Base-by-base conservation (phyloP, 1,284 basidiomycete genomes). In the Ceratobasidium papillatum region DNA sequence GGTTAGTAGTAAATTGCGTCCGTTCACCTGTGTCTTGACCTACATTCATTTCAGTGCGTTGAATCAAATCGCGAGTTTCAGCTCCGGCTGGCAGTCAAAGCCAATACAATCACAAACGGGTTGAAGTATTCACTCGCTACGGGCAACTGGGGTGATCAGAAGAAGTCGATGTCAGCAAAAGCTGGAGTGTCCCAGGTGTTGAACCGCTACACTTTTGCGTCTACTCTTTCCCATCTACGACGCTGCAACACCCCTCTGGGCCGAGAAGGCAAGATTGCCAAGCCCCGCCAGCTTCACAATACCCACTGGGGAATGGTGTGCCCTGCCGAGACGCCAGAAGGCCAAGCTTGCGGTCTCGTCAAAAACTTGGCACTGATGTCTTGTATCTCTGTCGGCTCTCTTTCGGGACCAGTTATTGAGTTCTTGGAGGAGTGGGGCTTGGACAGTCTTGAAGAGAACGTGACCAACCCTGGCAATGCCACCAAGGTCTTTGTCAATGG, bases 261-360 rank as follows among this genome's bases (percentile, higher is more conserved):
- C 74, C 92, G 98, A 78, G 98, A 99, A 82, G 96, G 96, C 77
- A 99, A 99, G 86, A 99, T 99, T 75, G 97, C 98, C 68, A 99
- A 99, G 82, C 98, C 98, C 68, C 97, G 98, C 80, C 98, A 99
- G 81, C 86, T 99, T 74, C 98, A 99, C 84, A 99, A 99, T 82
- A 99, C 98, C 1, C 97, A 99, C 81, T 99, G 97, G 97, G 97
- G 97, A 58, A 98, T 99, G 96, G 97, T 99, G 12, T 98, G 96
- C 81, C 98, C 97, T 52, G 98, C 98, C 64, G 97, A 99, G 83
- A 99, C 97, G 12, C 97, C 97, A 7, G 97, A 99, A 91, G 97
- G 97, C 74, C 97, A 99, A 82, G 98, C 97, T 76, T 99, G 97
- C 85, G 97, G 97, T 84, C 88, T 99, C 59, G 98, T 99, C 83